Evolutionary conservation across 2,329 filamentous ascomycete genomes (phyloP), one percentile per base, ranked within the genome.

Genomic region (Amauroascus verrucosus): DNA sequence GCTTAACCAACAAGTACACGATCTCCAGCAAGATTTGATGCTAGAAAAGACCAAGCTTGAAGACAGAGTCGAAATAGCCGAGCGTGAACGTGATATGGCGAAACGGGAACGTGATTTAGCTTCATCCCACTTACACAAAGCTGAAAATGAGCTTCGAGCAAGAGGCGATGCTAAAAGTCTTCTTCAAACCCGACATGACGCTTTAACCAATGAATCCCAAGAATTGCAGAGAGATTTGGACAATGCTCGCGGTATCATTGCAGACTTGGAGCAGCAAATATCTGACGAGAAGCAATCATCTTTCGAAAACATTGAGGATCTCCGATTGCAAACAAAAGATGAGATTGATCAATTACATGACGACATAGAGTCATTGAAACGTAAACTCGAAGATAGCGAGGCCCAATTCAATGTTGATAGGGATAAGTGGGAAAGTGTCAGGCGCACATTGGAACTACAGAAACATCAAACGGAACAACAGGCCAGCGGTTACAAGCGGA

Each of bases 361-460:
- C 57, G 77, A 86, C 47, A 70, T 83, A 20, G 81, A 78, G 50
- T 74, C 77, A 51, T 71, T 86, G 3, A 80, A 83, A 55, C 77
- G 81, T 18, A 79, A 84, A 58, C 75, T 86, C 30, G 78, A 81
- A 59, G 81, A 86, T 59, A 85, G 83, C 59, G 82, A 87, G 60
- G 83, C 82, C 46, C 74, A 84, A 35, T 83, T 84, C 68, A 82
- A 83, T 55, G 80, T 84, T 54, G 83, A 87, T 61, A 80, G 78
- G 65, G 84, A 88, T 58, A 81, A 82, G 61, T 88, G 85, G 84
- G 82, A 85, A 51, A 79, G 77, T 6, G 80, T 84, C 62, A 82
- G 77, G 61, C 78, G 80, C 32, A 78, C 77, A 38, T 70, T 89
- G 1, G 79, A 86, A 61, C 75, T 81, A 1, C 82, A 87, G 60